Evolutionary conservation across 257 asterid species (phyloP), one percentile per base, ranked within the genome.

Genomic region (Solanum pinnatisectum): DNA sequence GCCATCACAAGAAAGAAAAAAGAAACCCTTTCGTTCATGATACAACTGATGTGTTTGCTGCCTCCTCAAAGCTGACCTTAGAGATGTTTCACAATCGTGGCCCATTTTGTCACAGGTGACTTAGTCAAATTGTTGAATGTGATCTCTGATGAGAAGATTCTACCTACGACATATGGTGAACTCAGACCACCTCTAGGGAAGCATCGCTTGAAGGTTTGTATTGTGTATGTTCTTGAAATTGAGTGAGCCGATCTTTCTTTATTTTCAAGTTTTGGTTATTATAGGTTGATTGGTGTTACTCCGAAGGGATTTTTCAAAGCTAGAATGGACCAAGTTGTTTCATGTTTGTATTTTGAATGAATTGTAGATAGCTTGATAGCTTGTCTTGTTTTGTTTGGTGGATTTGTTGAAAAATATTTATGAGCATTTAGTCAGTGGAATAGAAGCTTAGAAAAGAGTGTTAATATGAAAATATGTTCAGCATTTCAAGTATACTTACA

Each of bases 181-280:
- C 88, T 97, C 87, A 94, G 92, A 90, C 99, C 99, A 71, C 99
- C 99, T 89, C 98, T 97, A 63, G 99, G 99, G 84, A 94, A 95
- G 89, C 96, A 97, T 91, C 99, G 99, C 10, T 90, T 97, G 88
- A 97, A 96, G 99, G 99, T 94, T 88, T 84, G 91, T 84, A 46
- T 79, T 74, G 68, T 46, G 9, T 81, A 44, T 6, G 23, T 46
- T 79, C 85, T 81, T 81, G 37, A n/a, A 81, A 46, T 44, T 20
- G 68, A 42, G 67, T 81, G 85, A 16, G 67, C 67, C 2, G 27
- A 79, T 79, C 85, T 81, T 40, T 49, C 39, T 27, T 81, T 27
- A 15, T 16, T 46, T 9, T 6, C 37, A 16, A 49, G 13, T 44
- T 44, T 79, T 18, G 3, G 39, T 81, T 30, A 27, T 81, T 56